A percentile compares a stretch with the other conserved stretches of the same genome.
These are phyloP conservation scores for Kingdonia uniflora DNA, from an alignment of 164 flowering plant species.

Conservation along the genomic window DNA sequence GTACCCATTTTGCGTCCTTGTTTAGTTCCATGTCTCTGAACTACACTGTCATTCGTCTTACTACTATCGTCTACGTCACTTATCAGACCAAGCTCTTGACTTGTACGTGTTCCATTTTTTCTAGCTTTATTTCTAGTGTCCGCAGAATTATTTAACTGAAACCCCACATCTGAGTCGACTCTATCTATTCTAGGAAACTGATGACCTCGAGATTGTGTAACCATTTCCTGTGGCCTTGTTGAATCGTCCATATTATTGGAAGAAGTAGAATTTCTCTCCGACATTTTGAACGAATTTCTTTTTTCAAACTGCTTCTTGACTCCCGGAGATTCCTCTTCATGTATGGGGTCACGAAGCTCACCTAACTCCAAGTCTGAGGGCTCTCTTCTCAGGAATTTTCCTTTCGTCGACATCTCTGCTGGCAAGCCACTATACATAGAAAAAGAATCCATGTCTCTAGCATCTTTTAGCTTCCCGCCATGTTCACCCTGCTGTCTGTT, in stretches of 20 bases:
- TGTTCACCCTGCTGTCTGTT: slow-evolving; percentile 36
- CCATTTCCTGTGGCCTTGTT: slow-evolving; percentile 23
- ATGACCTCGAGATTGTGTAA: slow-evolving; percentile 24
- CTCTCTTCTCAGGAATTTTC: slow-evolving; percentile 53
- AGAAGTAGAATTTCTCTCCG: slow-evolving; percentile 30
- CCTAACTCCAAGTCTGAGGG: slow-evolving; percentile 91
- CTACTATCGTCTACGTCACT: slow-evolving; percentile 28
- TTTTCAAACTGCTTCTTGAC: slow-evolving; percentile 44
- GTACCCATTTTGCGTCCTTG: slow-evolving; percentile 17
- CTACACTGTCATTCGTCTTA: slow-evolving; percentile 19
- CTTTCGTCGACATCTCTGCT: slow-evolving; percentile 24
- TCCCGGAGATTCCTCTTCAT: slow-evolving; percentile 32
- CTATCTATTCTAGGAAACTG: slow-evolving; percentile 27
- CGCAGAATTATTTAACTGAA: slow-evolving; percentile 23
- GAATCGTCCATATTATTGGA: slow-evolving; percentile 37
- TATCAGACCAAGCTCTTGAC: slow-evolving; percentile 24
- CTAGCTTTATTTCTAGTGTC: slow-evolving; percentile 31
- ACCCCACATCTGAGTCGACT: slow-evolving; percentile 29
- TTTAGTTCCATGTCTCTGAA: slow-evolving; percentile 33
- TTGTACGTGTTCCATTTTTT: slow-evolving; percentile 25
- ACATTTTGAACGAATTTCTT: slow-evolving; percentile 49
- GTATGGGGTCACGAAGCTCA: slow-evolving; percentile 72
- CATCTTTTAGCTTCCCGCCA: slow-evolving; percentile 30
- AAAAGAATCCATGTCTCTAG: slow-evolving; percentile 17
- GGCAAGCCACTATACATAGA: slow-evolving; percentile 22